A percentile compares a stretch with the other conserved stretches of the same genome.
These are phyloP conservation scores for Pleodorina starrii DNA, from an alignment of 139 green algal species.

Conservation along the genomic window DNA sequence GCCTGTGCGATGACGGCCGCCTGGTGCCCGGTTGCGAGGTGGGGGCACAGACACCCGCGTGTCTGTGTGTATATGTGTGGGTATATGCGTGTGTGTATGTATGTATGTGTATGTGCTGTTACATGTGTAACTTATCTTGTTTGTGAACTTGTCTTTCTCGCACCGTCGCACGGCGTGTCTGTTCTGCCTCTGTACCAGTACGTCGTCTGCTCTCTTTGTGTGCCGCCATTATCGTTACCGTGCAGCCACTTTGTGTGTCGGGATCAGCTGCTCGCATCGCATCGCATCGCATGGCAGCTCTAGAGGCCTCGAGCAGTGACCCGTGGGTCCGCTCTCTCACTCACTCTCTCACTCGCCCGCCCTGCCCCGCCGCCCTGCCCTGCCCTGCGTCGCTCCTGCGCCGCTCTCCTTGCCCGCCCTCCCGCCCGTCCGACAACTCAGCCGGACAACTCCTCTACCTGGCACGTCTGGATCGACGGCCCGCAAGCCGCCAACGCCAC, in stretches of 20 bases:
- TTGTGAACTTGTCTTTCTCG: neutral
- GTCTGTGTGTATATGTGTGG: neutral
- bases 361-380: neutral
- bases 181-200: no score
- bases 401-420: neutral
- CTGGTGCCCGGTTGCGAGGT: constrained; percentile 25
- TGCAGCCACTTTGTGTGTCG: neutral
- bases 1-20: constrained; percentile 22
- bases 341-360: neutral
- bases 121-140: neutral
- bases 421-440: neutral
- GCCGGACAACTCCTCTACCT: constrained; percentile 28
- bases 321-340: neutral
- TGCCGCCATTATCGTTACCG: neutral
- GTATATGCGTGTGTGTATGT: neutral
- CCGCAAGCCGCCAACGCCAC: neutral
- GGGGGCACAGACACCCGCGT: neutral
- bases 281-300: neutral
- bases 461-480: neutral
- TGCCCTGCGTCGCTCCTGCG: neutral
- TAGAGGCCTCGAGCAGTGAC: no score
- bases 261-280: neutral
- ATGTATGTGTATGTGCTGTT: neutral
- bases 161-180: no score
- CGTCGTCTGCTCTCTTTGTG: no score